These are phyloP conservation scores for Thelonectria discophora DNA, from an alignment of 2,329 filamentous ascomycete genomes.

Conservation along the genomic window DNA sequence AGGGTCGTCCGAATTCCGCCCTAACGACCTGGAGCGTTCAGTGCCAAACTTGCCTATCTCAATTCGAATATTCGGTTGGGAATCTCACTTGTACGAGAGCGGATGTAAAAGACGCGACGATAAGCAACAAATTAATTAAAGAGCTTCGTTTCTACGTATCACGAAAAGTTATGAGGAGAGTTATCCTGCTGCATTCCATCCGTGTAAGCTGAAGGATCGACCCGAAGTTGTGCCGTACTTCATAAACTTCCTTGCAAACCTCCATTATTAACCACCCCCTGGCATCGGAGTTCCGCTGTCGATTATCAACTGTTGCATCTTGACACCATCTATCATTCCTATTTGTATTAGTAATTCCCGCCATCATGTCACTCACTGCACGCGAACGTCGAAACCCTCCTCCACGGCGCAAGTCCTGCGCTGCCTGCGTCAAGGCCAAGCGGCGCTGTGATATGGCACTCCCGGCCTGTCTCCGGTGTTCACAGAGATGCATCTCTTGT, in stretches of 20 bases:
- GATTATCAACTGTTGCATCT: neutral
- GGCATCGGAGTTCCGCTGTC: constrained; percentile 13
- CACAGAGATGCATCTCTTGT: constrained; percentile 57
- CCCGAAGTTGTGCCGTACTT: no score
- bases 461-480: constrained; percentile 63
- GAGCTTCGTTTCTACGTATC: no score
- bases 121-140: no score
- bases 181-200: no score
- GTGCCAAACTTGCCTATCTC: no score
- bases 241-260: neutral
- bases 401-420: constrained; percentile 64
- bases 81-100: no score
- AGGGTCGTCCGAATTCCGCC: no score
- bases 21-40: no score
- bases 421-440: constrained; percentile 65
- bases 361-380: constrained; percentile 43
- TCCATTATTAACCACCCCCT: neutral
- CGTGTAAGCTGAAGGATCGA: no score
- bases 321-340: neutral
- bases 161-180: no score
- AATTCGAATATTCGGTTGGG: no score
- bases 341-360: neutral
- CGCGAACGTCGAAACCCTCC: constrained; percentile 55
- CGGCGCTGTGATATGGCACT: constrained; percentile 62
- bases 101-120: no score